Evolutionary conservation across 768 basidiomycete species (phyloP), one percentile per base, ranked within the genome.

Genomic region (Tylopilus cervinicoccineus): DNA sequence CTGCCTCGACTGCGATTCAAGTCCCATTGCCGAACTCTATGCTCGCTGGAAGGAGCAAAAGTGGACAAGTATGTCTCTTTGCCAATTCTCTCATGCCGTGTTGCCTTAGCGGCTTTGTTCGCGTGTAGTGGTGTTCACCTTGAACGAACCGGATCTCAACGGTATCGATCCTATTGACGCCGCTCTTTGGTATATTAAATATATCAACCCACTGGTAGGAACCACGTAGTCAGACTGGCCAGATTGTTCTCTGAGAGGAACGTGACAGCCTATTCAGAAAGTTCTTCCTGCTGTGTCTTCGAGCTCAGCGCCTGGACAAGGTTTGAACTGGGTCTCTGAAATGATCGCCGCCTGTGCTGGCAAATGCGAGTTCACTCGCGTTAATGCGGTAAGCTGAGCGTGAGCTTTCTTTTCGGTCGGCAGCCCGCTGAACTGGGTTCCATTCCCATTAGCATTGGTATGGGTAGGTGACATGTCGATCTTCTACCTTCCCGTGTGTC

Each of bases 241-340:
- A 8, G 32, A 32, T 5, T n/a, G 9, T 19, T 13, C 2, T 6
- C 29, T 53, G 3, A 55, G 7, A 10, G 4, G 14, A 43, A 36
- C 2, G 26, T 47, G 39, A 27, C 33, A 71, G 70, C 10, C 62
- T 1, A 67, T 71, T 33, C 68, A 67, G 61, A 72, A 70, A 44
- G 70, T 70, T 2, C 65, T 72, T 26, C 70, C 70, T 6, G 64
- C 70, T 0, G 61, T 72, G 8, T 65, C 69, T 10, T 67, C 70
- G 17, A 70, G 68, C n/a, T 45, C 50, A 11, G 23, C 45, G 6
- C 19, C 69, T 28, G 69, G 69, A 2, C 37, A 70, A 47, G 70
- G 70, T 14, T 45, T 72, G 22, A 60, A 58, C 27, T 72, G 70
- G 71, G 23, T 72, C 22, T 56, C 60, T 19, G 42, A 68, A 43